phyloP scores from a whole-genome alignment of 2,329 filamentous ascomycete species.

The Incumbomyces delicatus region DNA sequence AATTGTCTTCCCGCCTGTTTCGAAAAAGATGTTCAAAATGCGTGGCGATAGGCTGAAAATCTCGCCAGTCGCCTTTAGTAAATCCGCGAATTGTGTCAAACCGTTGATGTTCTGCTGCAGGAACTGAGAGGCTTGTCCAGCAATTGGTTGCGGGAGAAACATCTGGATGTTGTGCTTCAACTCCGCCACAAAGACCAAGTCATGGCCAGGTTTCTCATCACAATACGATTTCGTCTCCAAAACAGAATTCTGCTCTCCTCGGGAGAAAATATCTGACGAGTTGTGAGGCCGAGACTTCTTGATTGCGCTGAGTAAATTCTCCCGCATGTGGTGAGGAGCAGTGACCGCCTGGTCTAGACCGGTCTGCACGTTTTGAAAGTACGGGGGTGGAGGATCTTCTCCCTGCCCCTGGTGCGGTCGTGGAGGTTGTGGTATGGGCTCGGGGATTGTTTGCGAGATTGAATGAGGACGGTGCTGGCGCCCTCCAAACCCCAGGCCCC shows the following conservation, averaged over 20 bases:
- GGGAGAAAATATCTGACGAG: constrained; percentile 61
- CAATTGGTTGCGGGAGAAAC: constrained; percentile 51
- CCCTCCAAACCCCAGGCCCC: constrained; percentile 45
- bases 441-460: constrained; percentile 5
- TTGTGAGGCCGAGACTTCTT: constrained; percentile 68
- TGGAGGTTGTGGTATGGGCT: constrained; percentile 6
- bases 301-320: constrained; percentile 62
- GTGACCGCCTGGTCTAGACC: constrained; percentile 25
- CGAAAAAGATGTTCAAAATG: constrained; percentile 78
- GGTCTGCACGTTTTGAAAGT: constrained; percentile 24
- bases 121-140: constrained; percentile 47
- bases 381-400: constrained; percentile 30
- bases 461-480: constrained; percentile 9
- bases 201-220: constrained; percentile 63
- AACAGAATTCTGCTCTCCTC: constrained; percentile 61
- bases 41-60: constrained; percentile 62
- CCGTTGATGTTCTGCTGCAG: constrained; percentile 49
- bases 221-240: constrained; percentile 81
- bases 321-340: constrained; percentile 35
- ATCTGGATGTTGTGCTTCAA: constrained; percentile 64
- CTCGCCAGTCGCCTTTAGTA: constrained; percentile 59
- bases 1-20: constrained; percentile 68
- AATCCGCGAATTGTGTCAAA: constrained; percentile 58
- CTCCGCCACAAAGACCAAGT: constrained; percentile 62
- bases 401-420: not conserved